Evolutionary conservation across 805 yeast species (phyloP), one percentile per base, ranked within the genome.

Genomic region (Saturnispora quitensis): DNA sequence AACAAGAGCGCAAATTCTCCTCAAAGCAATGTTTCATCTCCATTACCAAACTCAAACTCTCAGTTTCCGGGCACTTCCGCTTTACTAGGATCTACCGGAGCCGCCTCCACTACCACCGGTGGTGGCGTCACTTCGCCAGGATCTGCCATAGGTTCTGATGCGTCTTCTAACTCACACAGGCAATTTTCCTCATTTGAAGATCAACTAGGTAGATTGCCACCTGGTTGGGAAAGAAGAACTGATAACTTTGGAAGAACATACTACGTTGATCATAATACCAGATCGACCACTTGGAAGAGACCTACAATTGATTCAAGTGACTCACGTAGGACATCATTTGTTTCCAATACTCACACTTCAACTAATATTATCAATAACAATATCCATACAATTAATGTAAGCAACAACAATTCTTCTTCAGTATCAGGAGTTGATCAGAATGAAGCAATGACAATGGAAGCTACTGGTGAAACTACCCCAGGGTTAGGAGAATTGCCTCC

Each of bases 141-240:
- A 7, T 47, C 66, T 6, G 56, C 61, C 5, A 53, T 66, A 13
- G 51, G 66, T 12, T 40, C 44, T 18, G 44, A 40, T 40, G 10
- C 55, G n/a, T 44, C 46, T 34, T 42, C 53, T 10, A 53, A 60
- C 31, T 69, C 70, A 58, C 40, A 35, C 15, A 79, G 89, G 62
- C 95, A 84, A 63, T 84, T 83, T 61, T 86, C 96, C 5, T 88
- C 98, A 2, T 93, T 93, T 67, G 99, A 93, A 70, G 99, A 93
- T 70, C 98, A 91, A 68, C 81, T 82, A 61, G 99, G 99, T 43
- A 77, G 97, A 64, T 75, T 93, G 59, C 99, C 99, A 3, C 89
- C 97, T 6, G 99, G 99, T 4, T 93, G 99, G 98, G 99, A 93
- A 69, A 82, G 99, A 61, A 80, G 99, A 70, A 90, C 98, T 1